Evolutionary conservation across 1,139 yeast genomes (phyloP), one percentile per base, ranked within the genome.

Genomic region (Protomyces inundatus): DNA sequence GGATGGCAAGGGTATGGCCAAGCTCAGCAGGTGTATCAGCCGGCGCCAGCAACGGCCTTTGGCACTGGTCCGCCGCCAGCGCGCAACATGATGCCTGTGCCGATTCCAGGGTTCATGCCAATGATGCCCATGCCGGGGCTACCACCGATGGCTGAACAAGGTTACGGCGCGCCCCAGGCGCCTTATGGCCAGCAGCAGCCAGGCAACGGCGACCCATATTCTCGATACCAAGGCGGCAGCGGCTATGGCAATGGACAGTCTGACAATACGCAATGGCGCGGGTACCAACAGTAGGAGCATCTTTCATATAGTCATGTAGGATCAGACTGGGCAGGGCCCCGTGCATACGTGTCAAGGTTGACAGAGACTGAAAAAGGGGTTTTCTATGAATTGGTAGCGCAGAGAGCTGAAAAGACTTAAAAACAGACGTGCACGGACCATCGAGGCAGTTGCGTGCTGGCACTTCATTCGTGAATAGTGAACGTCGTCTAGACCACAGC

Each of bases 1-100:
- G 56, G 56, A 3, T 58, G 56, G 48, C 48, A 42, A 42, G 55
- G 56, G n/a, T 58, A 52, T n/a, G 62, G 62, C 4, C 39, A 58
- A 6, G 34, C 42, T 23, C 33, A 48, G 23, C 55, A 51, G 35
- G 54, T 54, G 16, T 55, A 46, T 12, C 53, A 46, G 23, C 54
- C 54, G 4, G 64, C 57, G 14, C 61, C 51, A 6, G 50, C 37
- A n/a, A 50, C 53, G 9, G 37, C 39, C 30, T 57, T 57, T 35
- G 61, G 61, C 10, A 37, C 61, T 0, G 48, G 48, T 16, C 61
- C 61, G n/a, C 61, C 61, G 9, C 61, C 61, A 16, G 37, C 52
- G n/a, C 53, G 52, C 32, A 48, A 57, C n/a, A 54, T 53, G 14
- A 45, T 48, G 16, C 61, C 61, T 1, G 61, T 57, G 0, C 61